Evolutionary conservation across 257 asterid species (phyloP).

Genomic region (Solanum etuberosum): DNA sequence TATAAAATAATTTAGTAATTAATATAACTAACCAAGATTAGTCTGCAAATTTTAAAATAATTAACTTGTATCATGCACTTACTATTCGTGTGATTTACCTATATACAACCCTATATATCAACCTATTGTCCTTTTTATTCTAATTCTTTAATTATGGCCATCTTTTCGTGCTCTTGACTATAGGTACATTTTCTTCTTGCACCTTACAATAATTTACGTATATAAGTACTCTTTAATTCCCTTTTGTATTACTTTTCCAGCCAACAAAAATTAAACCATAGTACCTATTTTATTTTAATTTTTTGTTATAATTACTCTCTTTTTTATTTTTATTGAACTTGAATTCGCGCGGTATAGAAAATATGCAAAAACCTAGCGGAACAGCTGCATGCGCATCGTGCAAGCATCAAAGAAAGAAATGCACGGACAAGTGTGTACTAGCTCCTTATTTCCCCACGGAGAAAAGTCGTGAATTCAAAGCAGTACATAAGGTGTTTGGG

Average conservation of each 20-base stretch:
- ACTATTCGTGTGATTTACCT: conserved; percentile 33
- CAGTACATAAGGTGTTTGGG: conserved; percentile 75
- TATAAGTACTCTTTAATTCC: conserved; percentile 12
- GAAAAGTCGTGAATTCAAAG: conserved; percentile 49
- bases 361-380: neutral
- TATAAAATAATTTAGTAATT: neutral
- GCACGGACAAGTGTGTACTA: conserved; percentile 58
- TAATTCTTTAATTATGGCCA: conserved; percentile 6
- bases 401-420: conserved; percentile 91
- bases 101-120: conserved; percentile 1
- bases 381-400: conserved; percentile 82
- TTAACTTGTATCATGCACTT: neutral
- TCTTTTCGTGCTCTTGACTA: conserved; percentile 35
- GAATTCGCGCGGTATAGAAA: neutral
- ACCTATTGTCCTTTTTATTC: neutral
- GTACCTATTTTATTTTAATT: neutral
- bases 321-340: neutral
- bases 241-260: neutral
- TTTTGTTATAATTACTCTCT: neutral
- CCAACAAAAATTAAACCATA: neutral
- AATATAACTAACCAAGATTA: neutral
- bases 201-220: conserved; percentile 1
- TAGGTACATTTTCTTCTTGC: conserved; percentile 24
- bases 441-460: conserved; percentile 64
- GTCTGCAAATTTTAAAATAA: neutral